Base-by-base conservation (phyloP, 805 yeast genomes). In the Wickerhamiella kurtzmanii region DNA sequence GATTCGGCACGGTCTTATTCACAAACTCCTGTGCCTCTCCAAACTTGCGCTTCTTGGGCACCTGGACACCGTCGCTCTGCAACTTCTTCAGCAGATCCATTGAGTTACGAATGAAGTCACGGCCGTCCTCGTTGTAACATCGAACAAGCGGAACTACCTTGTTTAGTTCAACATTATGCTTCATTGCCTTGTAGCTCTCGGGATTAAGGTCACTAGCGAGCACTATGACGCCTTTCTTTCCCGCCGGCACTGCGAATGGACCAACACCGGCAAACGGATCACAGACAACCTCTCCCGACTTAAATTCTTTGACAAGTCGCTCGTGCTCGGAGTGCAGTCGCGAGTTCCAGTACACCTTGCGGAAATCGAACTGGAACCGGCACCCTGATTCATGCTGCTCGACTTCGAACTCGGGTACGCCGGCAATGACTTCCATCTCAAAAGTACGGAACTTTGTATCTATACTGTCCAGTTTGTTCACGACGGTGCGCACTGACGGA, bases 181-280 rank as follows among this genome's bases (percentile, higher is more conserved):
- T 61, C 66, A 92, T 71, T 57, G 82, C 81, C 53, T 76, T 75
- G 64, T 67, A 83, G 49, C 94, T 80, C 50, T 81, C 83, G 0
- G 96, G 97, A 59, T 92, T 92, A 61, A 92, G 69, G 62, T 92
- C 99, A 61, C 88, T 92, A 9, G 96, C 96, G 55, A 92, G 69
- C 0, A 85, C 94, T 45, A 88, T 61, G 9, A 79, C 82, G 15
- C 74, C 74, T 51, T 81, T 84, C 62, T 82, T 86, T 13, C 88
- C 97, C 0, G 96, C 95, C 0, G 99, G 99, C 1, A 92, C 77
- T 1, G 94, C 89, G 68, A 94, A 92, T 3, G 99, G 99, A 0
- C 99, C 99, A 1, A 92, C 97, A 42, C 99, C 99, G 0, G 96
- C 97, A 77, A 94, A 84, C 0, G 87, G 96, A 67, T 92, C 99